A percentile compares a stretch with the other conserved stretches of the same genome.
Evolutionary conservation across 139 green algal species (phyloP).

Genomic region (Micractinium sp.): DNA sequence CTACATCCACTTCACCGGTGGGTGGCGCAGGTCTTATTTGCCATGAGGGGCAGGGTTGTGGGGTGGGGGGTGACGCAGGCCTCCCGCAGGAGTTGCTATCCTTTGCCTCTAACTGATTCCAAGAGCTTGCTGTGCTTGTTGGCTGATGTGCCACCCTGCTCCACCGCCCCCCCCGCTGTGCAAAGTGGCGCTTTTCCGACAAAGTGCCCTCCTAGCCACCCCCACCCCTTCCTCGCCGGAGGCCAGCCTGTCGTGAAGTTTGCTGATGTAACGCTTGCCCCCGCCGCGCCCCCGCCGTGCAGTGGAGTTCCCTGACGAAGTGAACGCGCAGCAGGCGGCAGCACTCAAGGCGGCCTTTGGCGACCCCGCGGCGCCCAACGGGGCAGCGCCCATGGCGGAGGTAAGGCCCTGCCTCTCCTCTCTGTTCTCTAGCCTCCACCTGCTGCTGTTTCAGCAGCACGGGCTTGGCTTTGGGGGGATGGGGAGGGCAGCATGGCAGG

Average conservation of each 20-base stretch:
- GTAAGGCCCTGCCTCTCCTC: constrained; percentile 43
- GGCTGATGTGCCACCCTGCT: no score
- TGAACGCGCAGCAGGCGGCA: constrained; percentile 50
- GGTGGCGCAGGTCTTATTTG: neutral
- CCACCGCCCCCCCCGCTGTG: no score
- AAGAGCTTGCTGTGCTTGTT: no score
- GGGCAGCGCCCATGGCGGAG: constrained; percentile 75
- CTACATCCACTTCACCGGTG: constrained; percentile 87
- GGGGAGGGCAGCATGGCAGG: neutral
- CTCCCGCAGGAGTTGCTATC: no score
- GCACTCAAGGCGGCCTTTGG: constrained; percentile 44
- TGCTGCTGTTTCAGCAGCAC: neutral
- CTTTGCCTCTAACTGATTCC: no score
- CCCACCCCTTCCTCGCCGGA: no score
- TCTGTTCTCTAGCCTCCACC: neutral
- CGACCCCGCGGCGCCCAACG: constrained; percentile 24
- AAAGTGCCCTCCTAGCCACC: no score
- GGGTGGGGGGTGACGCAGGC: no score
- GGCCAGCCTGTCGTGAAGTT: no score
- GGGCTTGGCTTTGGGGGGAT: neutral
- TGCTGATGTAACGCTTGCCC: no score
- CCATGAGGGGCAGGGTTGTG: neutral
- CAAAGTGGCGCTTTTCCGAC: no score
- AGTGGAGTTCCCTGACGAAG: constrained; percentile 85
- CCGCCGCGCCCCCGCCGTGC: neutral